These are phyloP conservation scores for Aspergillus cavernicola DNA, from an alignment of 495 filamentous ascomycete genomes.

Conservation along the genomic window DNA sequence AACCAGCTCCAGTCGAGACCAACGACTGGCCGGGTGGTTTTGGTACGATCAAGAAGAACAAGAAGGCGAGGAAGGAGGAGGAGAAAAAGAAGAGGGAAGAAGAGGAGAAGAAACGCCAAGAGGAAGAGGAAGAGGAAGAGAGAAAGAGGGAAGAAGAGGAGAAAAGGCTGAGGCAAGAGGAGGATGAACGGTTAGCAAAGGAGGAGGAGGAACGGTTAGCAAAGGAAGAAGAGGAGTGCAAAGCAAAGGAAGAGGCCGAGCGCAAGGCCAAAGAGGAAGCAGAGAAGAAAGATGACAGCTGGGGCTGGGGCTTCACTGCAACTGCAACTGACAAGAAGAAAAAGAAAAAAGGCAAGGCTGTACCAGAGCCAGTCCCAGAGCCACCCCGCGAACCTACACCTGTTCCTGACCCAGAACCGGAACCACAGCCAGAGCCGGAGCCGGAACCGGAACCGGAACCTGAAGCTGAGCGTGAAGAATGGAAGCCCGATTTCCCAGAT, in stretches of 20 bases:
- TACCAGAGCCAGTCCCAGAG: constrained; percentile 26
- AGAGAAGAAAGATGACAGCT: constrained; percentile 16
- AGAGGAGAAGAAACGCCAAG: neutral
- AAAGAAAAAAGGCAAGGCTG: constrained; percentile 21
- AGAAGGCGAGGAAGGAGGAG: constrained; percentile 42
- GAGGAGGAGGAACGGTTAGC: constrained; percentile 32
- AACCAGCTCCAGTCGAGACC: constrained; percentile 22
- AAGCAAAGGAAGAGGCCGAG: constrained; percentile 21
- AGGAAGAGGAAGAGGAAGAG: constrained; percentile 37
- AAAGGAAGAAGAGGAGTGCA: constrained; percentile 26
- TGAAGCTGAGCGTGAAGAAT: constrained; percentile 28
- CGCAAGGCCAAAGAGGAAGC: constrained; percentile 20
- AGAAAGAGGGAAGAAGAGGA: constrained; percentile 36
- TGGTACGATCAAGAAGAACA: constrained; percentile 31
- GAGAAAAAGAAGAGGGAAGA: constrained; percentile 23
- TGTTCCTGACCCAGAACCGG: constrained; percentile 25
- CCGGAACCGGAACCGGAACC: constrained; percentile 28
- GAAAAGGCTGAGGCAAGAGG: constrained; percentile 21
- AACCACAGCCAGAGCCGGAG: constrained; percentile 25
- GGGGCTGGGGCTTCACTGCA: constrained; percentile 13
- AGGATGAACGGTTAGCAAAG: constrained; percentile 25
- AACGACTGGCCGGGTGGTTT: constrained; percentile 26
- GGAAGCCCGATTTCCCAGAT: constrained; percentile 23
- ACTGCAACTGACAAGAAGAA: constrained; percentile 21
- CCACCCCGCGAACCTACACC: constrained; percentile 27